These are phyloP conservation scores for Picocystis sp. DNA, from an alignment of 163 green algal species.

Conservation along the genomic window DNA sequence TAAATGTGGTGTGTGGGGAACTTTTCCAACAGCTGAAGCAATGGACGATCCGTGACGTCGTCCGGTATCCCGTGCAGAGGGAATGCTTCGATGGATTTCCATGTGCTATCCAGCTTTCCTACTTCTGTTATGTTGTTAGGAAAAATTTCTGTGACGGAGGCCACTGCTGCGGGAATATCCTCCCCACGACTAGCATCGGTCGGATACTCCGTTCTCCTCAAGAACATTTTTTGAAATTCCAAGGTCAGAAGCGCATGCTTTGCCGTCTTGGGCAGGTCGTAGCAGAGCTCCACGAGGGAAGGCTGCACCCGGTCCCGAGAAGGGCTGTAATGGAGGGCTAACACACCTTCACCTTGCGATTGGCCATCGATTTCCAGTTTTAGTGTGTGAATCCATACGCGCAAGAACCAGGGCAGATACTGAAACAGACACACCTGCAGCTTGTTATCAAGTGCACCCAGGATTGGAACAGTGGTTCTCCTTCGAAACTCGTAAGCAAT, in stretches of 20 bases:
- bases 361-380: slow-evolving; percentile 38
- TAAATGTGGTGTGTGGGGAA: slow-evolving; percentile 12
- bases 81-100: too few relatives aligned
- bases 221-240: slow-evolving; percentile 41
- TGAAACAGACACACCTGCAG: slow-evolving; percentile 48
- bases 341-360: slow-evolving; percentile 12
- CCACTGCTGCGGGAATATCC: neutral
- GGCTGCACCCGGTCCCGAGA: slow-evolving; percentile 24
- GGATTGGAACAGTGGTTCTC: too few relatives aligned
- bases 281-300: slow-evolving; percentile 42
- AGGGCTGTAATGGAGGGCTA: slow-evolving; percentile 15
- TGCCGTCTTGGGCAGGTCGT: slow-evolving; percentile 25
- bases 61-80: too few relatives aligned
- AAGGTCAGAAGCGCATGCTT: slow-evolving; percentile 19
- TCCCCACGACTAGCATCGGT: slow-evolving; percentile 31
- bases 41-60: too few relatives aligned
- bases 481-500: too few relatives aligned
- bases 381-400: slow-evolving; percentile 48
- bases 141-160: neutral
- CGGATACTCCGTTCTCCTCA: slow-evolving; percentile 44
- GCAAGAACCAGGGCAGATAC: slow-evolving; percentile 59
- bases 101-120: too few relatives aligned
- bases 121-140: too few relatives aligned
- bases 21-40: neutral
- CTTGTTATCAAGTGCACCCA: neutral